Conservation (phyloP, 2,329 filamentous ascomycete genomes). For the Ascochyta viciae-villosae region DNA sequence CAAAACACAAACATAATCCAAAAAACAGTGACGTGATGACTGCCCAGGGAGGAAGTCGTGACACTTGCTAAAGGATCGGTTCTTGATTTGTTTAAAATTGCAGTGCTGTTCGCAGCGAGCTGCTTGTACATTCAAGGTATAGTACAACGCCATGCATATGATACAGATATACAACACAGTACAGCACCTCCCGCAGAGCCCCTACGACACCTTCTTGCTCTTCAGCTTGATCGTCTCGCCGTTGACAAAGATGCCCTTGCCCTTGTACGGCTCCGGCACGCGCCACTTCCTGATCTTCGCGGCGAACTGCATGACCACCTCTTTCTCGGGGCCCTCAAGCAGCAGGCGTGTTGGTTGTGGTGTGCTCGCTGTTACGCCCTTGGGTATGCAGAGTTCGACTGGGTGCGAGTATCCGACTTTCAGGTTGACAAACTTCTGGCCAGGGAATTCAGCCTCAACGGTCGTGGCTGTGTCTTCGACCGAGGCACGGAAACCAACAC, state of each 20-base stretch:
- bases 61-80: not conserved
- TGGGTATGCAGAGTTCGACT: constrained; percentile 84
- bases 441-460: constrained; percentile 71
- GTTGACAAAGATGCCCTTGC: constrained; percentile 98
- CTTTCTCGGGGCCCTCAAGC: constrained; percentile 85
- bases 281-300: constrained; percentile 89
- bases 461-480: constrained; percentile 79
- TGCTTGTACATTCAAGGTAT: constrained; percentile 21
- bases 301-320: constrained; percentile 88
- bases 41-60: not conserved
- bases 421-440: constrained; percentile 87
- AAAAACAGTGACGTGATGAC: too few relatives aligned
- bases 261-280: constrained; percentile 96
- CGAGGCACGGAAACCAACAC: constrained; percentile 91
- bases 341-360: constrained; percentile 91
- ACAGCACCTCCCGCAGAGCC: not conserved
- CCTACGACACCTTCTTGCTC: constrained; percentile 74
- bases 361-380: constrained; percentile 83
- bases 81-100: not conserved
- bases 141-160: constrained; percentile 31
- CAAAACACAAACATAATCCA: too few relatives aligned
- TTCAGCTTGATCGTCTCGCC: constrained; percentile 98
- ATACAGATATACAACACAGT: constrained; percentile 25
- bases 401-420: constrained; percentile 98
- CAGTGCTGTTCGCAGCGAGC: not conserved